Evolutionary conservation across 2,329 filamentous ascomycete species (phyloP), one percentile per base, ranked within the genome.

Genomic region (Pseudocercospora cruenta): DNA sequence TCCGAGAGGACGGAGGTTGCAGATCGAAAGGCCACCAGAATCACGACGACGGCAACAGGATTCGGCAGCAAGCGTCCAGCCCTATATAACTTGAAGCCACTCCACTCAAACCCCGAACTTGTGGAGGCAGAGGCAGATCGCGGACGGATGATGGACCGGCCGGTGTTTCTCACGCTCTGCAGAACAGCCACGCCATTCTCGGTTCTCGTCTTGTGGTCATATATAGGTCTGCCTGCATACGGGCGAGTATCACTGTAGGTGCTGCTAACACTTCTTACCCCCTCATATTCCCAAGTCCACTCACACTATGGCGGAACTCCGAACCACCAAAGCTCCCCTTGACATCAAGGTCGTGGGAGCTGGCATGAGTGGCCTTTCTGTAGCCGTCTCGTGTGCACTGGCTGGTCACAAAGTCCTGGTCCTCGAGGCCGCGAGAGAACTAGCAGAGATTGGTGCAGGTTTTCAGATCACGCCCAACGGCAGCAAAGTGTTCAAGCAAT

Each of bases 381-480:
- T 74, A 21, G 77, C 77, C 3, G 71, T 78, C 31, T 73, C 77
- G 6, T 74, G 74, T 65, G 70, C 73, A 3, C 66, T 76, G 8
- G 73, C 73, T 22, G 76, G 76, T 4, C 76, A 78, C 62, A 57
- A 72, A 19, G 76, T 78, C 9, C 66, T 72, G 1, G 69, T 79
- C 1, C 69, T 78, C n/a, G 77, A 79, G 62, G 70, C 65, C 4
- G 79, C 81, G 0, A 66, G 70, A 60, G 74, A 80, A 66, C 72
- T 82, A 5, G 78, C 79, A 51, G 81, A 83, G 79, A 79, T 85
- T 24, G 84, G 84, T 7, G 84, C 83, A 14, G 84, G 85, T 1
- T 78, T 86, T n/a, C 84, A 86, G 67, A 77, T 86, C 3, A 85
- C 83, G 0, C 83, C 85, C 10, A 78, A 78, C 63, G 75, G 69